Percentiles rank a stretch among this genome's conserved stretches.
These are phyloP conservation scores for Ilex paraguariensis DNA, from an alignment of 305 asterid species.

Conservation along the genomic window DNA sequence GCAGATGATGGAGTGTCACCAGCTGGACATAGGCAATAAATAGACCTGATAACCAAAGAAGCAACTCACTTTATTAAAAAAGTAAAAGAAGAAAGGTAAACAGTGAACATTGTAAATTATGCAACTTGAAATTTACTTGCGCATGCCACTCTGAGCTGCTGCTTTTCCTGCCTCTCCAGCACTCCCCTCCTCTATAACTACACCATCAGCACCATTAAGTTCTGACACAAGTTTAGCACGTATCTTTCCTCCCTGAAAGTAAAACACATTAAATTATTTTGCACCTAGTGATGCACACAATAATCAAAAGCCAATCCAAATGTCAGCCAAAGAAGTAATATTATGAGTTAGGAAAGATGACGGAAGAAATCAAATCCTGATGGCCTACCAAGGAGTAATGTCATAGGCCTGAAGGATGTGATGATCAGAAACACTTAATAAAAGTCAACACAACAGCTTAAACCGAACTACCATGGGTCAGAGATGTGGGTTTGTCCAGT, in stretches of 20 bases:
- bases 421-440: too few relatives aligned
- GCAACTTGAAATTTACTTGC: slow-evolving; percentile 48
- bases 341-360: too few relatives aligned
- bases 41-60: slow-evolving; percentile 56
- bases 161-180: slow-evolving; percentile 82
- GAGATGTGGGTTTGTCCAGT: too few relatives aligned
- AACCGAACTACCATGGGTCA: too few relatives aligned
- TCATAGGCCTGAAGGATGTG: too few relatives aligned
- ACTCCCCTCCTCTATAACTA: slow-evolving; percentile 83
- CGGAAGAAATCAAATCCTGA: not conserved
- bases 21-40: slow-evolving; percentile 93
- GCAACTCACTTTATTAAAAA: slow-evolving; percentile 22
- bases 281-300: not conserved
- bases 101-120: slow-evolving; percentile 8
- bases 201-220: slow-evolving; percentile 67
- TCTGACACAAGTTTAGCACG: slow-evolving; percentile 81
- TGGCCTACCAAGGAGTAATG: not conserved
- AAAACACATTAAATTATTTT: slow-evolving; percentile 1
- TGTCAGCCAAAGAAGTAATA: not conserved
- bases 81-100: not conserved
- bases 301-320: not conserved
- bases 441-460: too few relatives aligned
- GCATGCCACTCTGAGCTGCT: slow-evolving; percentile 97
- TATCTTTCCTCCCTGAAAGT: slow-evolving; percentile 87
- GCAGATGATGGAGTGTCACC: slow-evolving; percentile 99